These are phyloP conservation scores for Suillus bovinus DNA, from an alignment of 768 basidiomycete genomes.

Conservation along the genomic window DNA sequence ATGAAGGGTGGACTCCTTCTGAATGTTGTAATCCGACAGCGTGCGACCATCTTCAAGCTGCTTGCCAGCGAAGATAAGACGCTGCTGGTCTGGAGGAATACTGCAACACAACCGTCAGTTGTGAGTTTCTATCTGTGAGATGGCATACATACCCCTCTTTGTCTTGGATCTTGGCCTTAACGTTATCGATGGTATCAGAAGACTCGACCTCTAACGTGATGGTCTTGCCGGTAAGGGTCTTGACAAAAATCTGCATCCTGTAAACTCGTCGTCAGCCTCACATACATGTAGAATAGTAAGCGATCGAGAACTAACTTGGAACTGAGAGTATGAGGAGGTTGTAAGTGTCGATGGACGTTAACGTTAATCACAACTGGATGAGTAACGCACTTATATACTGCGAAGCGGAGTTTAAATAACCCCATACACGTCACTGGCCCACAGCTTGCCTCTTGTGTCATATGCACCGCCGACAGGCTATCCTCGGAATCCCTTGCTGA, in stretches of 20 bases:
- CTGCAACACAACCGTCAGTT: constrained; percentile 26
- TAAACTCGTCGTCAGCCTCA: neutral
- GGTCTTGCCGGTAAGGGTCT: constrained; percentile 88
- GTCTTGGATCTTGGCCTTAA: constrained; percentile 85
- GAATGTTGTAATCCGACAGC: constrained; percentile 88
- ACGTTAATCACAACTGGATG: neutral
- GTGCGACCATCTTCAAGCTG: constrained; percentile 95
- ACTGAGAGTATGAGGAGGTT: neutral
- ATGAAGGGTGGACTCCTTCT: constrained; percentile 94
- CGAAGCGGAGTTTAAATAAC: constrained; percentile 2
- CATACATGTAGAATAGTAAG: neutral
- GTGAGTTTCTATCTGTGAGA: neutral
- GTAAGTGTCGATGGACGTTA: neutral
- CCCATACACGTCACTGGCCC: neutral
- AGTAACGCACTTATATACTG: constrained; percentile 1
- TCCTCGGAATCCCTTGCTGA: no score
- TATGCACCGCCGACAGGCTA: neutral
- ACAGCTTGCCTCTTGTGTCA: neutral
- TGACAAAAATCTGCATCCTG: constrained; percentile 85
- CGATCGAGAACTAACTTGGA: neutral
- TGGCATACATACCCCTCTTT: constrained; percentile 59
- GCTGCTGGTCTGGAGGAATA: constrained; percentile 89
- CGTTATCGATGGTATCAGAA: constrained; percentile 75
- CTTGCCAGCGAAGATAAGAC: constrained; percentile 95
- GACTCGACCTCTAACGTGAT: constrained; percentile 88